Base-by-base conservation (phyloP, 768 basidiomycete species). In the Pleurotus giganteus region DNA sequence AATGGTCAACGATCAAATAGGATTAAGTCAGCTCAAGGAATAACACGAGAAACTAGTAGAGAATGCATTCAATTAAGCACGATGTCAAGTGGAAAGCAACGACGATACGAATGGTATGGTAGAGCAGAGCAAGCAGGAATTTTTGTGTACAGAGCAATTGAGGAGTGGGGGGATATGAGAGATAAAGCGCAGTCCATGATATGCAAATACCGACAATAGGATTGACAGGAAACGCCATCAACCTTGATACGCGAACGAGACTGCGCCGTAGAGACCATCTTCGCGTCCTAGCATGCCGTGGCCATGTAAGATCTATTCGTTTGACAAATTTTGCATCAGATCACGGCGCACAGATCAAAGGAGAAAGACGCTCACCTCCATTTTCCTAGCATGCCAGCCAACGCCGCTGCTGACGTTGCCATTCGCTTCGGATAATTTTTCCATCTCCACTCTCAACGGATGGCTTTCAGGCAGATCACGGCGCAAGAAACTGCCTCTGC, bases 341-440 rank as follows among this genome's bases (percentile, higher is more conserved):
- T 32, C 56, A 15, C 11, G 23, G 24, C 55, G 23, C 24, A 21
- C 53, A 17, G 29, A 56, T 15, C 17, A 46, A 45, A 39, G 4
- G 58, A 15, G 39, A 28, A 45, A 57, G 34, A n/a, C n/a, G 72
- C 86, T 54, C 62, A 92, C 91, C 83, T 97, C 94, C 91, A 97
- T 94, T 74, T 99, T 99, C 55, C 95, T 74, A 19, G 91, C 86
- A 71, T 97, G 94, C 94, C 95, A 98, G 0, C 96, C 96, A 4
- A 96, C 83, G 3, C 88, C 89, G 63, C 88, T 91, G 66, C 80
- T 88, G n/a, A 96, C 92, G 63, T 91, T 91, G 7, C 94, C 92
- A 59, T 91, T 90, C 4, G 89, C 86, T 55, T 86, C 78, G 8
- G 91, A 85, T 19, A 97, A 73, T 50, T 80, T 77, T 59, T 84